Conservation (phyloP, 805 yeast species). For the Candida silvicultrix region DNA sequence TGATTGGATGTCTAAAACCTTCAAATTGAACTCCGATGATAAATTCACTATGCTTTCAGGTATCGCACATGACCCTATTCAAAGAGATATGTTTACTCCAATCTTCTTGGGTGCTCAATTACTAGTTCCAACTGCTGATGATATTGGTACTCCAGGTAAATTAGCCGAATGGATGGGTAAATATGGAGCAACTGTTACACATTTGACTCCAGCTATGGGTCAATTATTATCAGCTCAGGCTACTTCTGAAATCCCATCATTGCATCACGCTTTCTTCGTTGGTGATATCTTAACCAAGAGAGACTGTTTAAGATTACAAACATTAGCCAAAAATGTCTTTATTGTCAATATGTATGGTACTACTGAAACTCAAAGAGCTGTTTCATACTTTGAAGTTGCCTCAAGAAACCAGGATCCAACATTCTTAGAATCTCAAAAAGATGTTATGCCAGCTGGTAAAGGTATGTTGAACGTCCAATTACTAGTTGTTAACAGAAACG, state of each 20-base stretch:
- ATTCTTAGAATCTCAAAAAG: conserved; percentile 80
- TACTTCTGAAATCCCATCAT: conserved; percentile 69
- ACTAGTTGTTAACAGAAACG: conserved; percentile 87
- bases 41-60: conserved; percentile 97
- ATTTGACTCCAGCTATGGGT: conserved; percentile 99
- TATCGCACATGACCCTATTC: conserved; percentile 98
- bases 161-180: conserved; percentile 96
- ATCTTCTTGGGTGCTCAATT: conserved; percentile 91
- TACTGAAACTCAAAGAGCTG: conserved; percentile 98
- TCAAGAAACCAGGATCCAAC: conserved; percentile 62
- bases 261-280: conserved; percentile 96
- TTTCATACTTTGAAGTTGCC: conserved; percentile 85
- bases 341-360: conserved; percentile 99
- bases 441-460: conserved; percentile 96
- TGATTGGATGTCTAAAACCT: conserved; percentile 95
- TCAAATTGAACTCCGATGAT: conserved; percentile 71
- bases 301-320: conserved; percentile 90
- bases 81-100: conserved; percentile 98
- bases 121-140: conserved; percentile 92
- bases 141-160: conserved; percentile 97
- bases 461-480: conserved; percentile 97
- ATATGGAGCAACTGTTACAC: conserved; percentile 91
- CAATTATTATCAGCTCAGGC: conserved; percentile 96
- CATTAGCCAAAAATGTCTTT: conserved; percentile 80
- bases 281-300: conserved; percentile 97